phyloP scores from a whole-genome alignment of 345 rosid species.

The Eutrema yunnanense region DNA sequence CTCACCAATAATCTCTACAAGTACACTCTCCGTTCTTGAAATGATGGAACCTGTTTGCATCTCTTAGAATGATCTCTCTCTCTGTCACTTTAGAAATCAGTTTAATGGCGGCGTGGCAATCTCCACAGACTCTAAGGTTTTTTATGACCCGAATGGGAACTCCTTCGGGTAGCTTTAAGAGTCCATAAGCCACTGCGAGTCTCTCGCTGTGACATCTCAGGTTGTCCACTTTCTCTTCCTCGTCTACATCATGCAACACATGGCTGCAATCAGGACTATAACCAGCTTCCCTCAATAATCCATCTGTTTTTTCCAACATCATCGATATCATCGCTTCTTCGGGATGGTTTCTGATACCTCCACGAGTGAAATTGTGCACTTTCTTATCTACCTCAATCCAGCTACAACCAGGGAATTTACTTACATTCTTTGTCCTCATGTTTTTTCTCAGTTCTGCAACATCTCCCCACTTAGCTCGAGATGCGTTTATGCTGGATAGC shows the following conservation, averaged over 20 bases:
- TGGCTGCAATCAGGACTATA: constrained; percentile 69
- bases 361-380: constrained; percentile 68
- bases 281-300: constrained; percentile 59
- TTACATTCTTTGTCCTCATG: constrained; percentile 47
- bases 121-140: constrained; percentile 80
- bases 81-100: constrained; percentile 56
- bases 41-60: constrained; percentile 81
- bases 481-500: constrained; percentile 65
- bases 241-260: constrained; percentile 80
- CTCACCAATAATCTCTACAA: constrained; percentile 75
- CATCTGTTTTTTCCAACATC: constrained; percentile 48
- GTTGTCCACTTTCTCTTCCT: constrained; percentile 65
- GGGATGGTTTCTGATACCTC: constrained; percentile 47
- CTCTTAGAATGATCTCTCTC: constrained; percentile 72
- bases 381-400: constrained; percentile 66
- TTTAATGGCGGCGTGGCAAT: constrained; percentile 71
- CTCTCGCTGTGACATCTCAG: constrained; percentile 67
- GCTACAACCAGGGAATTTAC: constrained; percentile 76
- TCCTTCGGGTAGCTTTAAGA: constrained; percentile 62
- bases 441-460: constrained; percentile 50
- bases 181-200: constrained; percentile 79
- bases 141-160: constrained; percentile 70
- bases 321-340: constrained; percentile 45
- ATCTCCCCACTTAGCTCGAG: constrained; percentile 57
- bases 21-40: constrained; percentile 69